phyloP scores from a whole-genome alignment of 2,329 filamentous ascomycete genomes.

The Alternaria conjuncta region DNA sequence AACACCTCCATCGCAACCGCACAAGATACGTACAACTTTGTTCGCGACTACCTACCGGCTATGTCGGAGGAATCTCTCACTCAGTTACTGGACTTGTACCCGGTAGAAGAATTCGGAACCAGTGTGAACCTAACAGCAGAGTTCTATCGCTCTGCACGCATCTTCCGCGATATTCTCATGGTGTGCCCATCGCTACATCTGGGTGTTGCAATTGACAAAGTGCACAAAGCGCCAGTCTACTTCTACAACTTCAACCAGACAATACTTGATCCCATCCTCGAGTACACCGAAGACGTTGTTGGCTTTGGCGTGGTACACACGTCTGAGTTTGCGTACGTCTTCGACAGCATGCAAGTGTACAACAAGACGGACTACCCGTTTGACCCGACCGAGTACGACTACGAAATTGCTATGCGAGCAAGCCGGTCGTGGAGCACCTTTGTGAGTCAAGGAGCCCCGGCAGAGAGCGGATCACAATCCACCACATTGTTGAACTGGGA shows the following conservation, averaged over 20 bases:
- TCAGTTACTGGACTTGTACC: constrained; percentile 42
- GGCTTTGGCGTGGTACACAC: constrained; percentile 59
- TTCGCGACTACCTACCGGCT: constrained; percentile 50
- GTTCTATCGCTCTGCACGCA: constrained; percentile 58
- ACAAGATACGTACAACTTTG: constrained; percentile 50
- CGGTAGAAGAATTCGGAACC: constrained; percentile 52
- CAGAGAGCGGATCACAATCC: constrained; percentile 20
- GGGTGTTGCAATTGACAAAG: constrained; percentile 49
- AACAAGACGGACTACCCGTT: constrained; percentile 45
- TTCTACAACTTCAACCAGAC: constrained; percentile 63
- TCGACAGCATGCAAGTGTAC: constrained; percentile 52
- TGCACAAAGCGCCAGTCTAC: constrained; percentile 52
- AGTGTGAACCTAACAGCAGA: constrained; percentile 53
- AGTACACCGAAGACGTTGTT: constrained; percentile 35
- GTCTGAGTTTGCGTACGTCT: constrained; percentile 62
- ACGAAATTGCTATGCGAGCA: constrained; percentile 48
- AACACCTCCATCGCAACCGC: constrained; percentile 49
- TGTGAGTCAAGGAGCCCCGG: constrained; percentile 45
- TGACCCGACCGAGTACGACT: constrained; percentile 50
- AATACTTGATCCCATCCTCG: constrained; percentile 56
- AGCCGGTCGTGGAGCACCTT: constrained; percentile 59
- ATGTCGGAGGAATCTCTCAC: constrained; percentile 38
- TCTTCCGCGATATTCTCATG: constrained; percentile 62
- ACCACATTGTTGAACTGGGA: constrained; percentile 41
- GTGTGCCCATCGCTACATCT: constrained; percentile 56